phyloP scores from a whole-genome alignment of 2,329 filamentous ascomycete species.

The Lachnellula hyalina region DNA sequence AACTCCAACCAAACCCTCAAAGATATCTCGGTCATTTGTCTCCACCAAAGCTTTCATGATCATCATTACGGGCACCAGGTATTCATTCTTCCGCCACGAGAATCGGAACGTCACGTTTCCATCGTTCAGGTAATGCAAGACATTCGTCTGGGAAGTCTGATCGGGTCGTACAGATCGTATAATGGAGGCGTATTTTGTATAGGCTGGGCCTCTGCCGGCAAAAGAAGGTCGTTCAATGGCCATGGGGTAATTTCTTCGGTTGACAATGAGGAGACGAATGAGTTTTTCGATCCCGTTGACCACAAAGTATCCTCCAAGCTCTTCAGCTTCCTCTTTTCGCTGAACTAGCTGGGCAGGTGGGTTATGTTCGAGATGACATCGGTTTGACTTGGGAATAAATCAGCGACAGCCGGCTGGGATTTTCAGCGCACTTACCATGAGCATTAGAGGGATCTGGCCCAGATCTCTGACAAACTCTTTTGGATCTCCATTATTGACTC shows the following conservation, averaged over 20 bases:
- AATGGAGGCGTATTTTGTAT: constrained; percentile 86
- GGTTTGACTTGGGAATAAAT: constrained; percentile 60
- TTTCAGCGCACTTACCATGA: constrained; percentile 54
- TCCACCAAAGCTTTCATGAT: constrained; percentile 90
- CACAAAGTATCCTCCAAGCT: constrained; percentile 93
- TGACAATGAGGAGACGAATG: constrained; percentile 85
- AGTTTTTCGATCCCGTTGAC: constrained; percentile 98
- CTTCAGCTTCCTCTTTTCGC: constrained; percentile 91
- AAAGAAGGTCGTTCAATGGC: constrained; percentile 91
- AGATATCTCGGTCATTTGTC: constrained; percentile 94
- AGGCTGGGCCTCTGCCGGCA: constrained; percentile 76
- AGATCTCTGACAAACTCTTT: constrained; percentile 78
- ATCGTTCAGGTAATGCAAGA: constrained; percentile 90
- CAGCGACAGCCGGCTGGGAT: not conserved
- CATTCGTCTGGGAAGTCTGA: constrained; percentile 96
- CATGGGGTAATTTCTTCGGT: constrained; percentile 89
- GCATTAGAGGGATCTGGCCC: constrained; percentile 87
- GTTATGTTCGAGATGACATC: constrained; percentile 83
- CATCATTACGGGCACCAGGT: constrained; percentile 94
- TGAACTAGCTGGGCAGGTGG: constrained; percentile 77
- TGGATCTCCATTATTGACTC: constrained; percentile 80
- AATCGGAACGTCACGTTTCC: constrained; percentile 97
- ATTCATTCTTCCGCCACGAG: constrained; percentile 97
- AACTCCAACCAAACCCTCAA: constrained; percentile 82
- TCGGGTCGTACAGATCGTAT: constrained; percentile 92